phyloP scores from a whole-genome alignment of 2,329 filamentous ascomycete genomes.

The Venturia nashicola region DNA sequence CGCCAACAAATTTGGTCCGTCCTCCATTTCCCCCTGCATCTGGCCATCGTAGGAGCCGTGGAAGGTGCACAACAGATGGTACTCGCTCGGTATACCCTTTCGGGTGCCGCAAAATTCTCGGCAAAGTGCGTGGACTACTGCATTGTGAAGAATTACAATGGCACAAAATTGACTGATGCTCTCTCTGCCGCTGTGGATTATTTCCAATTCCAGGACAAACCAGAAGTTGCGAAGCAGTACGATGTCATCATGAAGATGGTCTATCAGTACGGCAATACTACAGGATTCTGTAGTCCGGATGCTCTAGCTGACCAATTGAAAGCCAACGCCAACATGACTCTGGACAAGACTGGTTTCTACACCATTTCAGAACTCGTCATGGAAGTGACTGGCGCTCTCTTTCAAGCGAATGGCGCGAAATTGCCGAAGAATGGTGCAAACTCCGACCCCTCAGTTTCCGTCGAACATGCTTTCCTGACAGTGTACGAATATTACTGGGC shows the following conservation, averaged over 20 bases:
- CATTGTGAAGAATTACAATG: background rate
- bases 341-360: background rate
- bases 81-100: background rate
- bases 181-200: background rate
- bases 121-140: background rate
- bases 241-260: background rate
- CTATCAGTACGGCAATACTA: background rate
- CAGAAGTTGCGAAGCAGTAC: background rate
- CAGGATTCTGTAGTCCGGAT: background rate
- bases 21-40: conserved; percentile 21
- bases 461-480: background rate
- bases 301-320: background rate
- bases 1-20: conserved; percentile 22
- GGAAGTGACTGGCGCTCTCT: background rate
- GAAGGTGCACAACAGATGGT: conserved; percentile 14
- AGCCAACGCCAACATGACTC: background rate
- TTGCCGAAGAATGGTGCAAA: background rate
- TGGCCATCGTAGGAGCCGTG: conserved; percentile 18
- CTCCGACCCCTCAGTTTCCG: background rate
- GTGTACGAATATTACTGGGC: conserved; percentile 4
- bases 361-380: background rate
- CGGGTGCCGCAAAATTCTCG: background rate
- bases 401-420: background rate
- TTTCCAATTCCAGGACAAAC: background rate
- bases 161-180: background rate